Percentiles rank a stretch among this genome's conserved stretches.
These are phyloP conservation scores for Raphanus hybrid DNA, from an alignment of 441 rosid genomes.

Conservation along the genomic window DNA sequence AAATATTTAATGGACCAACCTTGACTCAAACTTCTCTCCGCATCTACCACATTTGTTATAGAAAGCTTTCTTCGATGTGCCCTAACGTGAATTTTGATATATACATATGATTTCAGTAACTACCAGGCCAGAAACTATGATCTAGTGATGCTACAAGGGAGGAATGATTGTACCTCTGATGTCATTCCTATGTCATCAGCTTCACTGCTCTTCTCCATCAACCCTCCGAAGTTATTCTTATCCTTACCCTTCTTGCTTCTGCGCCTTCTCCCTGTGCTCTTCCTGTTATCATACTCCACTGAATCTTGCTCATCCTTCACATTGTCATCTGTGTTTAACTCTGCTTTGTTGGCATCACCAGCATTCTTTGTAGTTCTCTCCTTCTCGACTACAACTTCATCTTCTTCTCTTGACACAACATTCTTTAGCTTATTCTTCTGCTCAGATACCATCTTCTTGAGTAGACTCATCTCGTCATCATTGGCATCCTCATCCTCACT, in stretches of 20 bases:
- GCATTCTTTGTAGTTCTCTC: conserved; percentile 18
- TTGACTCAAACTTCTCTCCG: conserved; percentile 84
- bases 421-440: conserved; percentile 55
- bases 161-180: conserved; percentile 59
- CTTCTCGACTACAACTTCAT: conserved; percentile 45
- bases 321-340: background rate
- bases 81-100: conserved; percentile 49
- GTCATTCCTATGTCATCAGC: conserved; percentile 72
- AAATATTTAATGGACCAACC: conserved; percentile 48
- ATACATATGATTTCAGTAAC: conserved; percentile 11
- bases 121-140: conserved; percentile 6
- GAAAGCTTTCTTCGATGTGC: conserved; percentile 52
- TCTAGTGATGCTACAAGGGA: conserved; percentile 16
- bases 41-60: conserved; percentile 70
- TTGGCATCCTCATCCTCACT: conserved; percentile 48
- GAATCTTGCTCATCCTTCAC: conserved; percentile 53
- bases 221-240: conserved; percentile 46
- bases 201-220: conserved; percentile 35
- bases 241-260: conserved; percentile 60
- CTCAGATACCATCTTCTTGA: conserved; percentile 72
- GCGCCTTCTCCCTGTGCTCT: conserved; percentile 61
- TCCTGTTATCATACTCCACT: conserved; percentile 66
- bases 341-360: background rate
- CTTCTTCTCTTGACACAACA: conserved; percentile 44
- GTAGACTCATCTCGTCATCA: conserved; percentile 60